Base-by-base conservation (phyloP, 177 flowering plant species). In the Tripterygium wilfordii region DNA sequence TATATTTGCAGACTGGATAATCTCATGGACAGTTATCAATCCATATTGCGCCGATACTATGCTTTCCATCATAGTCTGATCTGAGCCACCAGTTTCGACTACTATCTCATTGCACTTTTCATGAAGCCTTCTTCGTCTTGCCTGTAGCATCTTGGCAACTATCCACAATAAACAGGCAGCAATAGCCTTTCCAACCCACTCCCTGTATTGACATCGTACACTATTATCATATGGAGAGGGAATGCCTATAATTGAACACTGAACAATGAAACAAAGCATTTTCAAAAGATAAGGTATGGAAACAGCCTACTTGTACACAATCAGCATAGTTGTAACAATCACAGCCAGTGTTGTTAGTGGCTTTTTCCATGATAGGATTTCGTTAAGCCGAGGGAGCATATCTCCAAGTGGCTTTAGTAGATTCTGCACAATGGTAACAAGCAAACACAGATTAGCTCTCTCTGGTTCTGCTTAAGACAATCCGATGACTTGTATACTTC, bases 31-130 rank as follows among this genome's bases (percentile, higher is more conserved):
- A 9, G 56, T 68, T 21, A 58, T 56, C 43, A 91, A 23, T n/a
- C 87, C 80, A 12, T 78, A 78, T 57, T 88, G 96, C 21, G 90
- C 98, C 5, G 79, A 67, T 2, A 88, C 86, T 22, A 91, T 76
- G 71, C 78, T 83, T 49, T 85, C 95, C 72, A 86, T 61, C 8
- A 86, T 58, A 8, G 79, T 58, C 57, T 82, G 85, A 27, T 83
- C 83, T 0, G 90, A 78, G 15, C 65, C 69, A 3, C 65, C 69
- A 3, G 76, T 70, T 61, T 39, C 37, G 5, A 83, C 73, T 3
- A 78, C 74, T 15, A 92, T 58, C 61, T 82, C 79, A 1, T 58
- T 38, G 24, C 37, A 37, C 51, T 61, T 63, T 3, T 72, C 72
- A 27, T 27, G 41, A 1, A 53, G 16, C 37, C 54, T 49, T 21